A percentile compares a stretch with the other conserved stretches of the same genome.
Conservation (phyloP, 768 basidiomycete genomes). For the Boletellus ananas region DNA sequence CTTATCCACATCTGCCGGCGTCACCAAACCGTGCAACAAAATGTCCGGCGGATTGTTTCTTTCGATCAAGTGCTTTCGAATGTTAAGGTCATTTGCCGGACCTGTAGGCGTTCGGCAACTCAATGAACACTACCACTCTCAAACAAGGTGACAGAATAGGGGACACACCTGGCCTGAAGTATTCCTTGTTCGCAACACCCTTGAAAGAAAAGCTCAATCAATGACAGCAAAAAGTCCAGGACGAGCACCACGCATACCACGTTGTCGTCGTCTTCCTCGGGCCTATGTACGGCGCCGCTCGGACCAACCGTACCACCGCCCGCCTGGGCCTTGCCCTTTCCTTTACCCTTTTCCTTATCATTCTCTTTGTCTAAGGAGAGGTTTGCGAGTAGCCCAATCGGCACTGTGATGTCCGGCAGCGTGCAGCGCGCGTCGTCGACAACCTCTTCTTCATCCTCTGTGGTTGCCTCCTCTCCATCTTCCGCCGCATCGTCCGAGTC, state of each 20-base stretch:
- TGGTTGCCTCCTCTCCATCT: constrained; percentile 29
- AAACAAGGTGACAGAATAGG: background rate
- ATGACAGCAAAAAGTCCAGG: constrained; percentile 9
- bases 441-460: constrained; percentile 39
- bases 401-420: constrained; percentile 68
- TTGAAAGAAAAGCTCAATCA: constrained; percentile 22
- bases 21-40: constrained; percentile 73
- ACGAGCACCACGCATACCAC: constrained; percentile 39
- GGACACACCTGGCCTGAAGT: constrained; percentile 67
- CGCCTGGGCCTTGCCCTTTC: constrained; percentile 35
- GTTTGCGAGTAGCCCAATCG: constrained; percentile 72
- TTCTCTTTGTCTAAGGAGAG: constrained; percentile 58
- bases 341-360: constrained; percentile 38
- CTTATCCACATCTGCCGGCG: constrained; percentile 73
- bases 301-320: constrained; percentile 6
- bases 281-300: constrained; percentile 15
- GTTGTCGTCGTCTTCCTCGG: constrained; percentile 58
- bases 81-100: constrained; percentile 66
- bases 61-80: constrained; percentile 70
- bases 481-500: constrained; percentile 41
- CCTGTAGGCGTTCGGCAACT: constrained; percentile 34
- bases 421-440: constrained; percentile 46
- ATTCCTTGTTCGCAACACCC: constrained; percentile 79
- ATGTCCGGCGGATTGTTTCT: constrained; percentile 80
- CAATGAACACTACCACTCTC: background rate